A percentile compares a stretch with the other conserved stretches of the same genome.
phyloP scores from a whole-genome alignment of 345 rosid species.

The Excoecaria agallocha region DNA sequence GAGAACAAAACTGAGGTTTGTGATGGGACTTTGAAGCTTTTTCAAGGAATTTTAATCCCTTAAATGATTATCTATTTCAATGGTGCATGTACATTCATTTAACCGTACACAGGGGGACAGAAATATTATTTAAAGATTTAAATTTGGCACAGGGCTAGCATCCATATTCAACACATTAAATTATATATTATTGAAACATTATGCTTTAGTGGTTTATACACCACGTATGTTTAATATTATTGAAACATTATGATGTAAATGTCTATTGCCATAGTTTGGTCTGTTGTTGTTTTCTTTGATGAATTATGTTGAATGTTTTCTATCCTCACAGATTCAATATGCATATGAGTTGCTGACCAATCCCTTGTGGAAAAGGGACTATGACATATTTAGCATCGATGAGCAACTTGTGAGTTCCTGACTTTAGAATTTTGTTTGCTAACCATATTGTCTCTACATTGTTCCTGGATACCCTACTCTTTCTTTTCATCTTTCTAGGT shows the following conservation, averaged over 20 bases:
- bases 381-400: slow-evolving; percentile 72
- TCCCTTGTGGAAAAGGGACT: slow-evolving; percentile 77
- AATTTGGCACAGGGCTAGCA: neutral
- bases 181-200: neutral
- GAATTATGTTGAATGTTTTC: slow-evolving; percentile 5
- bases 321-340: slow-evolving; percentile 59
- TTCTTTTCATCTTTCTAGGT: neutral
- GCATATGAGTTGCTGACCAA: slow-evolving; percentile 76
- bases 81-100: neutral
- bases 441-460: neutral
- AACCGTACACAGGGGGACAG: neutral
- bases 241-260: neutral
- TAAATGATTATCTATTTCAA: neutral
- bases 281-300: neutral
- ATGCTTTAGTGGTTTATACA: neutral
- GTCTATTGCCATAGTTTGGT: neutral
- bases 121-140: neutral
- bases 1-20: neutral
- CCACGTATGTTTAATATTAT: neutral
- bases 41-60: neutral
- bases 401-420: slow-evolving; percentile 65
- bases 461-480: neutral
- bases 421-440: slow-evolving; percentile 3
- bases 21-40: neutral
- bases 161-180: neutral